Conservation (phyloP, 2,329 filamentous ascomycete genomes). For the Pseudogymnoascus sp. region DNA sequence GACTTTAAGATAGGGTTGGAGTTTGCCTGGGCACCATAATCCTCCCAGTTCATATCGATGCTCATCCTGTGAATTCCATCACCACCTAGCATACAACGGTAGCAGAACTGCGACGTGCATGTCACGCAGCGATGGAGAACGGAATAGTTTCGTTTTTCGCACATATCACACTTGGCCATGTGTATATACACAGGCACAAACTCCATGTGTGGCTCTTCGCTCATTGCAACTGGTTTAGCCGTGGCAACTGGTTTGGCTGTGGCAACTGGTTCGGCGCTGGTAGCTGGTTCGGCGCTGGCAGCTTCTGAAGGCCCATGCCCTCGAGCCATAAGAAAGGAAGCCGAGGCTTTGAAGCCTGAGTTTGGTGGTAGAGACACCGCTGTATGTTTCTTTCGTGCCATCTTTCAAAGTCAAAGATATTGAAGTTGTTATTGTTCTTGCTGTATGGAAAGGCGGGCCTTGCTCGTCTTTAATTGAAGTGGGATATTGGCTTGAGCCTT, state of each 20-base stretch:
- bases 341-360: background rate
- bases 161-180: slow-evolving; percentile 9
- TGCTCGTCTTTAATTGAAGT: background rate
- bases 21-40: background rate
- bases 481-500: background rate
- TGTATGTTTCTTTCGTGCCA: background rate
- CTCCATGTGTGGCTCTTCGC: background rate
- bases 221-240: background rate
- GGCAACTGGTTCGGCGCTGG: background rate
- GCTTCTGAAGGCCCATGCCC: background rate
- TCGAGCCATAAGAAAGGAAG: background rate
- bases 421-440: background rate
- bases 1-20: background rate
- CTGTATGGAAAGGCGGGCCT: background rate
- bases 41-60: background rate
- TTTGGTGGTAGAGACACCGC: background rate
- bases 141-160: background rate
- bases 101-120: background rate
- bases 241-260: background rate
- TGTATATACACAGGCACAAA: slow-evolving; percentile 4
- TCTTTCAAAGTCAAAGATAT: background rate
- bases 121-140: slow-evolving; percentile 5
- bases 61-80: background rate
- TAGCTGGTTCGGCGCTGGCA: background rate
- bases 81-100: background rate